Conservation (phyloP, 345 rosid species). For the Citrus sp. region DNA sequence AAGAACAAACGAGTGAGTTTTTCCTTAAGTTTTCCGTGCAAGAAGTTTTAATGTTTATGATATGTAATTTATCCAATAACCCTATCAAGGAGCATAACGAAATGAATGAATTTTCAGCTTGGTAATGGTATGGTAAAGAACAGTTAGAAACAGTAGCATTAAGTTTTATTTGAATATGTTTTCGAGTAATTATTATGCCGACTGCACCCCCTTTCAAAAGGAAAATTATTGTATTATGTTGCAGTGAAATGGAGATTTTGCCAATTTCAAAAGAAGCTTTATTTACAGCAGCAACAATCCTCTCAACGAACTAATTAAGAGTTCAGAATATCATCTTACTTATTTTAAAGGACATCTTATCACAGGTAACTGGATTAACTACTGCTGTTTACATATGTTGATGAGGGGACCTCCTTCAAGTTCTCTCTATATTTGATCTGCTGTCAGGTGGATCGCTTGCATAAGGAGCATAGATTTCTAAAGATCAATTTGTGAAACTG, state of each 20-base stretch:
- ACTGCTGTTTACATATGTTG: neutral
- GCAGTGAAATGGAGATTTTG: slow-evolving; percentile 65
- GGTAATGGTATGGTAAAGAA: neutral
- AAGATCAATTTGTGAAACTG: too few species aligned
- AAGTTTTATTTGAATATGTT: neutral
- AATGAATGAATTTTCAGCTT: neutral
- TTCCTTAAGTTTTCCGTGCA: neutral
- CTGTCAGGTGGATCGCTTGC: too few species aligned
- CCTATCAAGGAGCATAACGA: neutral
- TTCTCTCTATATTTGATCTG: neutral
- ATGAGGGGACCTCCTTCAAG: neutral
- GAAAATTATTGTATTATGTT: slow-evolving; percentile 17
- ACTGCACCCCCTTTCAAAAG: neutral
- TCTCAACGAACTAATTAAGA: slow-evolving; percentile 30
- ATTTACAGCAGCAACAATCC: slow-evolving; percentile 63
- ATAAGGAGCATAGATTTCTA: too few species aligned
- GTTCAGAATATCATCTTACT: neutral
- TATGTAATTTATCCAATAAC: neutral
- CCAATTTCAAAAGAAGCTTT: slow-evolving; percentile 72
- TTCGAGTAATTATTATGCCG: neutral
- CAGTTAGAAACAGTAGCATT: neutral
- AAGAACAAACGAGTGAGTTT: slow-evolving; percentile 49
- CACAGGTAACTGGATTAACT: neutral
- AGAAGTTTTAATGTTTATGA: neutral
- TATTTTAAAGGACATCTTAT: neutral